Evolutionary conservation across 2,329 filamentous ascomycete genomes (phyloP).

Genomic region (Chalaropsis thielavioides): DNA sequence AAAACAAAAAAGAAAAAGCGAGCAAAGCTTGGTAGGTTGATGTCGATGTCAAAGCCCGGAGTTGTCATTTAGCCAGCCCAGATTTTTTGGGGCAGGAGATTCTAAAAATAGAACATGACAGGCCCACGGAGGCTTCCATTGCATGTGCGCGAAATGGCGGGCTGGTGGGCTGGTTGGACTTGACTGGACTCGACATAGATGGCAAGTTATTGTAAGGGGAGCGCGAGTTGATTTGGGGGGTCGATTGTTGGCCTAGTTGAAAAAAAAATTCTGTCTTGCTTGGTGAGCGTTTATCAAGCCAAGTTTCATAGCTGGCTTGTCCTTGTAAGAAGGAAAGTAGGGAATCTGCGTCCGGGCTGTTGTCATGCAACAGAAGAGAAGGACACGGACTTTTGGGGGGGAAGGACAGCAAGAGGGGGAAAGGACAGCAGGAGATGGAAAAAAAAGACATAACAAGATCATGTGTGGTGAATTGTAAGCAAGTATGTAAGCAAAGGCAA

Average conservation of each 20-base stretch:
- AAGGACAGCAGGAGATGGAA: too few relatives aligned
- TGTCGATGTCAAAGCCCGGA: not conserved
- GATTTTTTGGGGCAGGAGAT: not conserved
- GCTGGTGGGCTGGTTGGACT: not conserved
- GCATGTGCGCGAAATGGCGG: not conserved
- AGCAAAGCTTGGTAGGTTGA: not conserved
- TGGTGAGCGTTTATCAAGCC: not conserved
- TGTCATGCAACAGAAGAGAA: not conserved
- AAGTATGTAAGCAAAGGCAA: not conserved
- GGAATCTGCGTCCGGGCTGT: not conserved
- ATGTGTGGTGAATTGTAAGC: too few relatives aligned
- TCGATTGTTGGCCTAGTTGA: not conserved
- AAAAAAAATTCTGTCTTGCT: not conserved
- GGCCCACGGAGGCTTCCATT: not conserved
- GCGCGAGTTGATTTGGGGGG: not conserved
- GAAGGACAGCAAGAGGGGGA: not conserved
- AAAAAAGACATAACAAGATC: too few relatives aligned
- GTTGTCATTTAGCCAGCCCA: not conserved
- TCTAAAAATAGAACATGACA: conserved; percentile 4
- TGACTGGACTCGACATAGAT: not conserved
- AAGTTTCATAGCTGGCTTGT: not conserved
- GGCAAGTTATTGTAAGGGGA: not conserved
- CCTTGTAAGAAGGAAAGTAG: conserved; percentile 3
- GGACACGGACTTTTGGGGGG: not conserved
- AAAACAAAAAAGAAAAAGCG: not conserved